Base-by-base conservation (phyloP, 345 rosid genomes). In the Ceriops decandra region DNA sequence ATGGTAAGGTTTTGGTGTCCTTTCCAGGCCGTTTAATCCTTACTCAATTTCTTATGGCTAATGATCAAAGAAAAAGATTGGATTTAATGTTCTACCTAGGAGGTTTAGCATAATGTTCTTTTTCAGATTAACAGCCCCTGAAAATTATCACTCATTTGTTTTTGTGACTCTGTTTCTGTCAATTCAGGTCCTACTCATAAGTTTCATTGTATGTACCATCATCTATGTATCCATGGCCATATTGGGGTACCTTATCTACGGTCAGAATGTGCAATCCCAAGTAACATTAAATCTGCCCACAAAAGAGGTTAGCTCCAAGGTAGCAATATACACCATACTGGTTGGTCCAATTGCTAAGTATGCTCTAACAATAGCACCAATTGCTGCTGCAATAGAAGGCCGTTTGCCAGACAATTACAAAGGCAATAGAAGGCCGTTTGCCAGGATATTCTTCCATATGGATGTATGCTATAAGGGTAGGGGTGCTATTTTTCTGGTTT, bases 281-380 rank as follows among this genome's bases (percentile, higher is more conserved):
- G 74, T 84, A n/a, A 86, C 92, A 2, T 67, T 89, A 57, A 79
- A 84, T 65, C 88, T 86, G 32, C 89, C 92, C 2, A 72, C 76
- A 0, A 5, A 62, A 7, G 79, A 78, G 59, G 56, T 85, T 5
- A 78, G 90, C 67, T 81, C 88, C 6, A 87, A 77, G 63, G 66
- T 90, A 27, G 93, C 91, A n/a, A 87, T 89, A 49, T 87, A 80
- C 75, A 89, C 82, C 10, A 84, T 86, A n/a, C 51, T 89, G 78
- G 87, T 82, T 6, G 80, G 81, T 53, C 90, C 93, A 2, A 75
- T 87, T 33, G 68, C 93, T 32, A 87, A 87, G 69, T 87, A 80
- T 24, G 89, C 91, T 1, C 72, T 87, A 27, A 83, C 80, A 82
- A 78, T 86, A 11, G 83, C 84, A 21, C 96, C 96, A 5, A 75